These are phyloP conservation scores for Rhodotorula taiwanensis DNA, from an alignment of 768 basidiomycete species.

Conservation along the genomic window DNA sequence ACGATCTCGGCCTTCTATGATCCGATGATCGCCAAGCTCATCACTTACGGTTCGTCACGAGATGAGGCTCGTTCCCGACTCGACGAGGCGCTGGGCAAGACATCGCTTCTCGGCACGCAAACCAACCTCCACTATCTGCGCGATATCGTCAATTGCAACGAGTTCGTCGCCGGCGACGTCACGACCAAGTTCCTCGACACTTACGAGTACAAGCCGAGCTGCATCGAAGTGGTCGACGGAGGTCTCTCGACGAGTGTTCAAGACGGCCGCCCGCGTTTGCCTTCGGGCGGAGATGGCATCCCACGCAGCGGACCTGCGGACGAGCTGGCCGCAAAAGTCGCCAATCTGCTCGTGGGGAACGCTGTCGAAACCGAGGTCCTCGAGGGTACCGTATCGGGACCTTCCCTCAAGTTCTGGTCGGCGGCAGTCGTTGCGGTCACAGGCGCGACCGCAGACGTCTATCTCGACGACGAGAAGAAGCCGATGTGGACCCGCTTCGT, in stretches of 20 bases:
- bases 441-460: conserved; percentile 51
- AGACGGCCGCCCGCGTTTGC: conserved; percentile 53
- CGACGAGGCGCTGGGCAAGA: conserved; percentile 45
- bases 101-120: conserved; percentile 55
- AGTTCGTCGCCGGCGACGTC: conserved; percentile 49
- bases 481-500: conserved; percentile 53
- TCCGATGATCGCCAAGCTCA: conserved; percentile 54
- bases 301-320: conserved; percentile 65
- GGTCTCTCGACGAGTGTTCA: conserved; percentile 58
- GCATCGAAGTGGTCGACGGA: conserved; percentile 54
- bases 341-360: conserved; percentile 59
- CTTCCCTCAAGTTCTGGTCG: conserved; percentile 53
- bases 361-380: conserved; percentile 51
- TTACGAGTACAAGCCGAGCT: conserved; percentile 48
- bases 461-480: conserved; percentile 47
- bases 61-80: conserved; percentile 51
- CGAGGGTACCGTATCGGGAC: conserved; percentile 51
- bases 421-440: conserved; percentile 54
- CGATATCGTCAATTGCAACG: conserved; percentile 47
- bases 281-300: conserved; percentile 53
- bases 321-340: conserved; percentile 53
- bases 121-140: conserved; percentile 57
- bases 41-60: conserved; percentile 52
- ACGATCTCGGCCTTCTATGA: conserved; percentile 49
- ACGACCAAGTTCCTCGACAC: conserved; percentile 53